Evolutionary conservation across 83 land plant species (phyloP).

Genomic region (Picea mariana): DNA sequence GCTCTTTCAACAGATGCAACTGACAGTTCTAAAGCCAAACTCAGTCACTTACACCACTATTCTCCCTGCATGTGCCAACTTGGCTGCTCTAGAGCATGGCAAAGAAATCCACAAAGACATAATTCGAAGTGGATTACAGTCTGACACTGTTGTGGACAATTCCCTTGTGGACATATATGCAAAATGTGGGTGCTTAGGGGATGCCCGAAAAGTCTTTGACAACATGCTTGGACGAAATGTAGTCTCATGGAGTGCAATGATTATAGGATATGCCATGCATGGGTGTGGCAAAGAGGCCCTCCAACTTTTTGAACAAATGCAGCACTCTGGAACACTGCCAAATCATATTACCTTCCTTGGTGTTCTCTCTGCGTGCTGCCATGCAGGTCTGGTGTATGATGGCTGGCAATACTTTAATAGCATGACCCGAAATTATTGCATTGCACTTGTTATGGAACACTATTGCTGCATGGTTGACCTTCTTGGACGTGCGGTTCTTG

Average conservation of each 20-base stretch:
- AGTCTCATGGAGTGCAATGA: too few species aligned
- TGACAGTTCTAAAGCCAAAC: constrained; percentile 19
- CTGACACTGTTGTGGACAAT: constrained; percentile 11
- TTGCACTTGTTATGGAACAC: not conserved
- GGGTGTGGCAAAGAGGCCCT: too few species aligned
- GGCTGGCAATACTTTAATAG: too few species aligned
- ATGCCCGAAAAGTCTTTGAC: constrained; percentile 6
- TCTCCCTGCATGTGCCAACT: constrained; percentile 21
- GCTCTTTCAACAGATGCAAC: constrained; percentile 15
- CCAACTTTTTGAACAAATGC: too few species aligned
- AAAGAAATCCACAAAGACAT: constrained; percentile 5
- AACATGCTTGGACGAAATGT: not conserved
- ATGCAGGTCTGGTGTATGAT: too few species aligned
- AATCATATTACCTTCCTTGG: too few species aligned
- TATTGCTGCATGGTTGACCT: constrained; percentile 14
- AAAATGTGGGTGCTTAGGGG: constrained; percentile 12
- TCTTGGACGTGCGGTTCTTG: not conserved
- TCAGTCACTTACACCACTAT: constrained; percentile 22
- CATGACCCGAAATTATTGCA: too few species aligned
- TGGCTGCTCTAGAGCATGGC: constrained; percentile 4
- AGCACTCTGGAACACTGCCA: too few species aligned
- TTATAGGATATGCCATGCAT: too few species aligned
- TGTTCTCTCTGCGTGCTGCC: too few species aligned
- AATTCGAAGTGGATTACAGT: not conserved
- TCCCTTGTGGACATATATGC: constrained; percentile 21